Percentiles rank a stretch among this genome's conserved stretches.
Evolutionary conservation across 108 stramenopile genomes (phyloP).

Genomic region (Cyclotella kingstonii): DNA sequence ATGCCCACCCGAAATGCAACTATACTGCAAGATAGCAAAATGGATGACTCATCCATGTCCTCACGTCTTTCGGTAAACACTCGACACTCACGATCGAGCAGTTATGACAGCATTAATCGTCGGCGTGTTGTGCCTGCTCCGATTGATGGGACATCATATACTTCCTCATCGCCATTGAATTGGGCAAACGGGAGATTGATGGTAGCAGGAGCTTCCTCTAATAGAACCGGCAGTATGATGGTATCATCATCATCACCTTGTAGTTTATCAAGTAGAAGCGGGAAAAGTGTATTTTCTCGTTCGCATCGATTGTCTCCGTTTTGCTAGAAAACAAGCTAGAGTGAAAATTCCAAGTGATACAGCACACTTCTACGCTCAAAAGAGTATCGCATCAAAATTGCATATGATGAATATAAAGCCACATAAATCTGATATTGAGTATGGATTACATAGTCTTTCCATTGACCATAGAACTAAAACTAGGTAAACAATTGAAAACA

Average conservation of each 20-base stretch:
- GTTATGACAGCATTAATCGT: conserved; percentile 23
- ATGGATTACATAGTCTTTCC: too few species aligned
- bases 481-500: too few species aligned
- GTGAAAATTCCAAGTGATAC: too few species aligned
- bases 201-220: conserved; percentile 12
- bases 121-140: conserved; percentile 2
- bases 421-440: too few species aligned
- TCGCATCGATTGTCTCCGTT: conserved; percentile 16
- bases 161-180: conserved; percentile 2
- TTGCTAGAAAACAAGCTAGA: too few species aligned
- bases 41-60: conserved; percentile 24
- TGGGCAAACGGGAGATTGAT: conserved; percentile 9
- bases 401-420: too few species aligned
- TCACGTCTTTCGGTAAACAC: conserved; percentile 13
- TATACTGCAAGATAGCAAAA: conserved; percentile 8
- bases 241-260: conserved; percentile 27
- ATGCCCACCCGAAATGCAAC: background rate
- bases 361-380: too few species aligned
- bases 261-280: conserved; percentile 26
- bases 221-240: background rate
- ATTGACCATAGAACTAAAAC: too few species aligned
- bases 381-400: too few species aligned
- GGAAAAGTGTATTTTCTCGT: conserved; percentile 27
- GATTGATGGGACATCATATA: background rate
- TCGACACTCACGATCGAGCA: conserved; percentile 30